Percentiles rank a stretch among this genome's conserved stretches.
Conservation (phyloP, 495 filamentous ascomycete genomes). For the Alectoria sarmentosa region DNA sequence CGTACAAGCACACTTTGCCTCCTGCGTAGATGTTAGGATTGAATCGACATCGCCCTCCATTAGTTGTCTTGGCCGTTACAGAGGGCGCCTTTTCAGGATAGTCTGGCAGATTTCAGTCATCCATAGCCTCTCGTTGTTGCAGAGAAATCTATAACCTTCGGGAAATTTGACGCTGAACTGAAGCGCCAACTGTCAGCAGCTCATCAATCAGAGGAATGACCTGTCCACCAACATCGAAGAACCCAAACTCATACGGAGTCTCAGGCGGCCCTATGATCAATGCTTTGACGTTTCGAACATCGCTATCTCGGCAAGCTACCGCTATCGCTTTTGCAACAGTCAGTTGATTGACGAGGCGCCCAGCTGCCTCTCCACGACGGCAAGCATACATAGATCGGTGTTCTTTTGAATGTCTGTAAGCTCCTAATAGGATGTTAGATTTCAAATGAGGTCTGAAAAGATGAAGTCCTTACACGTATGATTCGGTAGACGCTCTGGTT, state of each 20-base stretch:
- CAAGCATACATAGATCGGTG: constrained; percentile 66
- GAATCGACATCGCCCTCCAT: constrained; percentile 78
- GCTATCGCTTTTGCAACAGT: constrained; percentile 57
- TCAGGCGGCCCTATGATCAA: constrained; percentile 90
- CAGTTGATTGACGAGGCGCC: not conserved
- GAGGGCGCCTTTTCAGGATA: constrained; percentile 79
- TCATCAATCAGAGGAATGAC: not conserved
- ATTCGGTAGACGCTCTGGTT: constrained; percentile 83
- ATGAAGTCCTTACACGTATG: constrained; percentile 54
- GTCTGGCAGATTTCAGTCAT: constrained; percentile 43
- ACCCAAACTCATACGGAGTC: constrained; percentile 94
- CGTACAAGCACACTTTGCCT: constrained; percentile 88
- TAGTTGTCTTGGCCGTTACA: constrained; percentile 76
- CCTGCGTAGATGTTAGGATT: constrained; percentile 93
- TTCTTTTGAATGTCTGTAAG: constrained; percentile 69
- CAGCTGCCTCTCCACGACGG: not conserved
- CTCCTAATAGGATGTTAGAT: constrained; percentile 49
- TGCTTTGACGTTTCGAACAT: constrained; percentile 83
- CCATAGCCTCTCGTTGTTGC: constrained; percentile 15
- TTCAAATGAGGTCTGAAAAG: constrained; percentile 28
- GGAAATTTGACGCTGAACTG: constrained; percentile 38
- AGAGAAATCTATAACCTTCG: constrained; percentile 22
- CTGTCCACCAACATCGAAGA: constrained; percentile 65
- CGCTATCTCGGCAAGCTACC: constrained; percentile 75
- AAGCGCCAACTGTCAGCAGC: constrained; percentile 6